Evolutionary conservation across 1,284 basidiomycete genomes (phyloP).

Genomic region (Lentinula novae-zelandiae): DNA sequence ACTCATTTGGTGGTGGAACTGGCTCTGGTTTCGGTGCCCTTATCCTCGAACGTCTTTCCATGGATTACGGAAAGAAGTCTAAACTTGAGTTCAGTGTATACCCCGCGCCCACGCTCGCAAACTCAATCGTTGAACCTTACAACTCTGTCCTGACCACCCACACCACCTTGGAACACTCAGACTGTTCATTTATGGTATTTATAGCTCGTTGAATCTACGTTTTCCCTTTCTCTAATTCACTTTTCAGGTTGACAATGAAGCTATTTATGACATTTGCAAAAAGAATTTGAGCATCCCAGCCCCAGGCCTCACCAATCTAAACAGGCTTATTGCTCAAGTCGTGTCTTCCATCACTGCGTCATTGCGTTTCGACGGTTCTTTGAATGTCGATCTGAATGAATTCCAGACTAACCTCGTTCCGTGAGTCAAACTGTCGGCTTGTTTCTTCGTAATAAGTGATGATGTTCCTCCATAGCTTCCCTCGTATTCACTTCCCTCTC

Average conservation of each 20-base stretch:
- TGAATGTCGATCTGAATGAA: conserved; percentile 91
- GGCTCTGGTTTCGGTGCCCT: conserved; percentile 99
- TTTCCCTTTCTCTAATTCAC: conserved; percentile 4
- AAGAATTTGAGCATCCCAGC: conserved; percentile 79
- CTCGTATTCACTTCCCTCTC: conserved; percentile 90
- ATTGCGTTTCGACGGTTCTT: conserved; percentile 82
- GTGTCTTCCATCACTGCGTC: conserved; percentile 77
- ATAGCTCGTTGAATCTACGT: neutral
- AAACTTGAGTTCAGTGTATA: conserved; percentile 99
- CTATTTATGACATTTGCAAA: conserved; percentile 96
- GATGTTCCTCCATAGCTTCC: conserved; percentile 40
- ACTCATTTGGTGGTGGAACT: conserved; percentile 99
- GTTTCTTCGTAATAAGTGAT: conserved; percentile 11
- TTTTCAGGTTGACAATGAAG: conserved; percentile 83
- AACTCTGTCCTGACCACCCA: conserved; percentile 99
- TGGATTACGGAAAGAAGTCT: conserved; percentile 99
- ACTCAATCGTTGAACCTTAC: conserved; percentile 98
- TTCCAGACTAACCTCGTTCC: conserved; percentile 92
- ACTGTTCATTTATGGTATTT: conserved; percentile 96
- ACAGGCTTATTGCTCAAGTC: conserved; percentile 87
- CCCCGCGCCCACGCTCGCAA: conserved; percentile 92
- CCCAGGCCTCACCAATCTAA: conserved; percentile 85
- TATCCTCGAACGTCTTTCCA: conserved; percentile 94
- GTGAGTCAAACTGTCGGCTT: conserved; percentile 27
- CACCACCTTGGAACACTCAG: conserved; percentile 98